phyloP scores from a whole-genome alignment of 1,284 basidiomycete genomes.

The Lentinula novae-zelandiae region DNA sequence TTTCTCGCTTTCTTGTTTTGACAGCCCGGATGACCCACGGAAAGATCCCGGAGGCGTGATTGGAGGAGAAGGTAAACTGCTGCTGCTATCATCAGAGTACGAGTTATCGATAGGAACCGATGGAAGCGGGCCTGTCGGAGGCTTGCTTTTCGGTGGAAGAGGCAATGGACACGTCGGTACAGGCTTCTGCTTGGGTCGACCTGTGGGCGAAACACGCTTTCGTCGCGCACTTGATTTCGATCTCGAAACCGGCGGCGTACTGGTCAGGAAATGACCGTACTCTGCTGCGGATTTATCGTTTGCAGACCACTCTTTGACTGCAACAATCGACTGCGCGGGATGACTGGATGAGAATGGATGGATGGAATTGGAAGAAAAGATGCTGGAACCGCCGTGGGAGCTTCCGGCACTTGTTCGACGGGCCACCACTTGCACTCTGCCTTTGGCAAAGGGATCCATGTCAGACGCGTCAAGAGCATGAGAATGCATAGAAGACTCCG shows the following conservation, averaged over 20 bases:
- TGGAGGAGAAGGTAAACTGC: constrained; percentile 7
- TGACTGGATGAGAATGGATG: neutral
- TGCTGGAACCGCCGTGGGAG: neutral
- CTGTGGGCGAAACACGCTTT: neutral
- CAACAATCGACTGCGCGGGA: neutral
- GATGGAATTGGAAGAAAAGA: neutral
- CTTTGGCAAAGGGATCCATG: constrained; percentile 13
- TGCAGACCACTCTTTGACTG: neutral
- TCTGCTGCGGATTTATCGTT: neutral
- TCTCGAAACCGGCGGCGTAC: neutral
- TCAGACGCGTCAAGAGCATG: neutral
- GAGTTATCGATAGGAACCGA: neutral
- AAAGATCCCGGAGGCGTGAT: constrained; percentile 4
- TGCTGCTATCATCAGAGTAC: neutral
- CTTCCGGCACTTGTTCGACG: constrained; percentile 1
- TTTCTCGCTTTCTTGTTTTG: neutral
- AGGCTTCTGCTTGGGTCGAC: constrained; percentile 2
- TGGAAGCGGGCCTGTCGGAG: constrained; percentile 9
- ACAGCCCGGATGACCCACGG: neutral
- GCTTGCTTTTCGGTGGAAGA: constrained; percentile 5
- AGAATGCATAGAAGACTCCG: neutral
- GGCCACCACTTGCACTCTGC: constrained; percentile 4
- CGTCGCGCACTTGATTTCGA: neutral
- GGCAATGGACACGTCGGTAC: neutral
- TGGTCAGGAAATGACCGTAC: neutral